phyloP scores from a whole-genome alignment of 176 grass and related monocot genomes.

The Hsuehochloa calcarea region DNA sequence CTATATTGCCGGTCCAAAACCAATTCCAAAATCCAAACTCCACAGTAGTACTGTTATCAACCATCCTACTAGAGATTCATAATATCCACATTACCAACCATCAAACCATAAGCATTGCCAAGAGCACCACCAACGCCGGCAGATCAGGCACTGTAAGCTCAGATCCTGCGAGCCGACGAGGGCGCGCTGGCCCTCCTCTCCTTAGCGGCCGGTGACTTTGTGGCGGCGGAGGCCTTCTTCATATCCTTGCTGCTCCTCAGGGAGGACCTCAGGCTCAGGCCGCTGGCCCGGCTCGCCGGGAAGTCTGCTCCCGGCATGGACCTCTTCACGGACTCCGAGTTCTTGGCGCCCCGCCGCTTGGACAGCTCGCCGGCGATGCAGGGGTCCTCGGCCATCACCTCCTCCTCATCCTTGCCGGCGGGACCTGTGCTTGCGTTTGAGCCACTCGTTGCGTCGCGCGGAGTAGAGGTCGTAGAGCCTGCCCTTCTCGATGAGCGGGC shows the following conservation, averaged over 20 bases:
- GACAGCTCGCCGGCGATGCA: constrained; percentile 65
- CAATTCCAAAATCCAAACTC: not conserved
- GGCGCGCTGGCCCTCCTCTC: constrained; percentile 33
- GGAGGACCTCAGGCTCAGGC: constrained; percentile 39
- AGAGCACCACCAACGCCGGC: not conserved
- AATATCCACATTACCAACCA: constrained; percentile 26
- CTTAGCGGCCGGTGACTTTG: not conserved
- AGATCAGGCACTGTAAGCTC: too few species aligned
- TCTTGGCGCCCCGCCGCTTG: constrained; percentile 56
- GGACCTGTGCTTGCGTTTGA: constrained; percentile 70
- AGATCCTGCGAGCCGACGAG: constrained; percentile 26
- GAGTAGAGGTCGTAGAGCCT: constrained; percentile 88
- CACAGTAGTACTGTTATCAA: not conserved
- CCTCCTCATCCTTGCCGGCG: constrained; percentile 34
- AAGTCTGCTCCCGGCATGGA: constrained; percentile 41
- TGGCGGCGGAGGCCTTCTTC: constrained; percentile 48
- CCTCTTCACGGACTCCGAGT: constrained; percentile 47
- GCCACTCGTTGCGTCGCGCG: constrained; percentile 67
- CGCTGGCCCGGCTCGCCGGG: constrained; percentile 8
- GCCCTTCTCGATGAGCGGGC: constrained; percentile 70
- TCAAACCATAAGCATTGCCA: not conserved
- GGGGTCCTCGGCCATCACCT: constrained; percentile 55
- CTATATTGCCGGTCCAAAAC: not conserved
- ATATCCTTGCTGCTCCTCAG: constrained; percentile 75
- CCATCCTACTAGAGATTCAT: not conserved